Evolutionary conservation across 2,329 filamentous ascomycete species (phyloP).

Genomic region (Paecilomyces sp.): DNA sequence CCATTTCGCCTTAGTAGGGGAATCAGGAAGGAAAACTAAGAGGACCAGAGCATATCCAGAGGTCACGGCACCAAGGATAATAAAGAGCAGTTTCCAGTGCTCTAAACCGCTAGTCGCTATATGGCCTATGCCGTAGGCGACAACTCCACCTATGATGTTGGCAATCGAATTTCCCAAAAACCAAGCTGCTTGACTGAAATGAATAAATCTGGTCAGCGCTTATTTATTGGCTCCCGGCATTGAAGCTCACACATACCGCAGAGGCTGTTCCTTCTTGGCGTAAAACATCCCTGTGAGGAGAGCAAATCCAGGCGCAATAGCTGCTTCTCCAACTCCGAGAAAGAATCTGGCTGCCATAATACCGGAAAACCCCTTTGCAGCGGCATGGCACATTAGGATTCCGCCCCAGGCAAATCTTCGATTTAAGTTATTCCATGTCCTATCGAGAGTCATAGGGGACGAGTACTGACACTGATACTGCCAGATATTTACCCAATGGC

Average conservation of each 20-base stretch:
- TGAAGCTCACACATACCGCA: constrained; percentile 13
- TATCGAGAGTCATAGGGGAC: no score
- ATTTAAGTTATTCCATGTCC: no score
- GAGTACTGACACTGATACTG: constrained; percentile 6
- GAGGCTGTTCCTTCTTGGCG: constrained; percentile 29
- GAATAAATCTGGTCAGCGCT: no score
- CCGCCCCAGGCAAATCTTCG: constrained; percentile 6
- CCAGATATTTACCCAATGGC: constrained; percentile 11
- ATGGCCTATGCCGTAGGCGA: constrained; percentile 23
- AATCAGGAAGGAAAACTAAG: constrained; percentile 2
- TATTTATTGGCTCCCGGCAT: no score
- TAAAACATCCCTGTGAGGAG: constrained; percentile 35
- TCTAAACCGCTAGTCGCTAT: not conserved
- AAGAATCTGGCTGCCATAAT: constrained; percentile 17
- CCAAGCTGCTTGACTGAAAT: not conserved
- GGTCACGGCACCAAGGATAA: constrained; percentile 5
- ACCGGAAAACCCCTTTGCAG: constrained; percentile 4
- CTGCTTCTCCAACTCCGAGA: constrained; percentile 12
- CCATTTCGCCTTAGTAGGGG: constrained; percentile 1
- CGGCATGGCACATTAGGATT: constrained; percentile 9
- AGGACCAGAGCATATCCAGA: constrained; percentile 2
- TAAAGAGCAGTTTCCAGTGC: constrained; percentile 4
- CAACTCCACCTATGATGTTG: constrained; percentile 13
- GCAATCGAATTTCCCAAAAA: constrained; percentile 10
- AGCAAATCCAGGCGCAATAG: constrained; percentile 25